phyloP scores from a whole-genome alignment of 768 basidiomycete genomes.

The Tricholoma terreum region DNA sequence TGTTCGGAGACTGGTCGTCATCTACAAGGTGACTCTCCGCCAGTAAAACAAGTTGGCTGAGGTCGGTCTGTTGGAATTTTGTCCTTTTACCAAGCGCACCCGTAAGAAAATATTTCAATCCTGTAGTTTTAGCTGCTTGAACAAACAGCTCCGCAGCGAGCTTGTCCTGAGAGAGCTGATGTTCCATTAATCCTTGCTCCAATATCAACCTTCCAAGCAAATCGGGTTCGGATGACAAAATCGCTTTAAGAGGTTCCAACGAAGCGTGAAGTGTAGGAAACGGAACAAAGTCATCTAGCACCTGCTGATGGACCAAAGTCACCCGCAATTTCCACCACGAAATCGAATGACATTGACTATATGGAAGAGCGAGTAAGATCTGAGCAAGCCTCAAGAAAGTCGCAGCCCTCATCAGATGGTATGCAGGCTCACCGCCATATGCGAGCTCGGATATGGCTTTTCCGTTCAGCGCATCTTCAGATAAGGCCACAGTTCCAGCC shows the following conservation, averaged over 20 bases:
- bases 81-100: conserved; percentile 93
- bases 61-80: conserved; percentile 83
- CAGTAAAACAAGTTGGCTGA: conserved; percentile 89
- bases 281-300: conserved; percentile 82
- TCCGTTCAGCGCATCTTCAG: conserved; percentile 54
- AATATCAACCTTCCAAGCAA: conserved; percentile 65
- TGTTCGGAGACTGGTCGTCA: conserved; percentile 18
- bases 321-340: conserved; percentile 86
- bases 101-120: conserved; percentile 85
- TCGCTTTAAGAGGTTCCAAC: conserved; percentile 38
- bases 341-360: conserved; percentile 45
- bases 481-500: conserved; percentile 24
- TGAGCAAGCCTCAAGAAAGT: conserved; percentile 74
- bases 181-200: conserved; percentile 78
- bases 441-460: conserved; percentile 76
- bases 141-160: conserved; percentile 75
- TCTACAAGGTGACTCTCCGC: conserved; percentile 72
- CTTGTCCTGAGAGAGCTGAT: conserved; percentile 73
- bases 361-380: conserved; percentile 57
- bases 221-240: conserved; percentile 52
- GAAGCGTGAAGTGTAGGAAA: conserved; percentile 42
- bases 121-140: conserved; percentile 70
- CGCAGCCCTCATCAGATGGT: conserved; percentile 76
- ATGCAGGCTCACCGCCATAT: conserved; percentile 89
- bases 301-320: conserved; percentile 67